Conservation (phyloP, 2,329 filamentous ascomycete species). For the Venturia carpophila region DNA sequence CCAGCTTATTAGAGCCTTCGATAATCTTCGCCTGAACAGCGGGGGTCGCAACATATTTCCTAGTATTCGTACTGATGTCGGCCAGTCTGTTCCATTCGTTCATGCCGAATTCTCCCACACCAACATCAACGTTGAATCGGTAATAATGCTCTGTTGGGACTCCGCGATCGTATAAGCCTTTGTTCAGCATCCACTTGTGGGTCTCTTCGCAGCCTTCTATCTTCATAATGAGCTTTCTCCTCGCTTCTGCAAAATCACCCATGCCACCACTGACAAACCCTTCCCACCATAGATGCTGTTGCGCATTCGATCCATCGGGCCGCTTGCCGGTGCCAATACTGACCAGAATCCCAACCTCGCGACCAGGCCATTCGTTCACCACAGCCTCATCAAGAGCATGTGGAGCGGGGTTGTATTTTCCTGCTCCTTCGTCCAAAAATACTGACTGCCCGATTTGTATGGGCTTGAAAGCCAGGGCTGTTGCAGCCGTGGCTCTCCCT, state of each 20-base stretch:
- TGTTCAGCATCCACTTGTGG: conserved; percentile 75
- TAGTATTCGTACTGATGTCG: conserved; percentile 88
- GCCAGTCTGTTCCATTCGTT: conserved; percentile 95
- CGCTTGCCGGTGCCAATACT: conserved; percentile 92
- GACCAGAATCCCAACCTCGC: conserved; percentile 85
- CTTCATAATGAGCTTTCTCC: conserved; percentile 75
- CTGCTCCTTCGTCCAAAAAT: conserved; percentile 87
- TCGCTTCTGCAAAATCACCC: conserved; percentile 85
- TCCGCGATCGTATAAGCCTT: conserved; percentile 66
- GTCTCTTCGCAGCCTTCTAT: conserved; percentile 93
- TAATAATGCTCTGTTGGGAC: conserved; percentile 90
- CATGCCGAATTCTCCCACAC: conserved; percentile 96
- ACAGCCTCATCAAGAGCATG: conserved; percentile 82
- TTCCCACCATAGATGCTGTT: conserved; percentile 80
- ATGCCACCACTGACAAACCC: conserved; percentile 64
- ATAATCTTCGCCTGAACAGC: conserved; percentile 71
- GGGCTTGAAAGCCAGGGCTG: conserved; percentile 89
- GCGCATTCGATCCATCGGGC: conserved; percentile 60
- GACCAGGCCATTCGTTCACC: conserved; percentile 88
- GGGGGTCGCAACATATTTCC: conserved; percentile 67
- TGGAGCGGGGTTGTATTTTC: conserved; percentile 85
- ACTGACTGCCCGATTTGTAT: conserved; percentile 88
- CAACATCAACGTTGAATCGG: conserved; percentile 91
- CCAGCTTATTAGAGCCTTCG: conserved; percentile 69
- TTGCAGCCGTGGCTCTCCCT: conserved; percentile 85